phyloP scores from a whole-genome alignment of 495 filamentous ascomycete genomes.

The Sordaria brevicollis region DNA sequence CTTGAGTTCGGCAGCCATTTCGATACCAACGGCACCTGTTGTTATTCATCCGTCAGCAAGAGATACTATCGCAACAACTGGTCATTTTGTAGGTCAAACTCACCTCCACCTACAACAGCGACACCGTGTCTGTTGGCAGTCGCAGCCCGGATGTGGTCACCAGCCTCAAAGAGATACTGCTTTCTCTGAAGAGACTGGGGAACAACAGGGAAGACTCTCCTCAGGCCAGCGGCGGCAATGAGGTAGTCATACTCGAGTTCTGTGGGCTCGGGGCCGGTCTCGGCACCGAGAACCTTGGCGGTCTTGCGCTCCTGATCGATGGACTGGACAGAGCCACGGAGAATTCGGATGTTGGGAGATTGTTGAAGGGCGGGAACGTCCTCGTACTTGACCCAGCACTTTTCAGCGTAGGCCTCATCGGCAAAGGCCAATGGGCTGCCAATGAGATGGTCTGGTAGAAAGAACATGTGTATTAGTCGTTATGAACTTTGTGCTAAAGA shows the following conservation, averaged over 20 bases:
- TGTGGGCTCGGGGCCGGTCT: conserved; percentile 13
- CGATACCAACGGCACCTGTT: conserved; percentile 57
- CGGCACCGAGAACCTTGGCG: conserved; percentile 30
- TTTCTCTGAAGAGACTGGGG: conserved; percentile 44
- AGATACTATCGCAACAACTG: background rate
- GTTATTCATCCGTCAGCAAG: conserved; percentile 1
- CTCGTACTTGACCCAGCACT: conserved; percentile 51
- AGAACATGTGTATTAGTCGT: background rate
- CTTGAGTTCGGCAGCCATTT: conserved; percentile 62
- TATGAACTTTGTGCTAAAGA: background rate
- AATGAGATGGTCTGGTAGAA: conserved; percentile 45
- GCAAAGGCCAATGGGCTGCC: conserved; percentile 54
- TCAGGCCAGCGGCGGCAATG: conserved; percentile 49
- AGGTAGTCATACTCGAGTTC: conserved; percentile 53
- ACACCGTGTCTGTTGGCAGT: conserved; percentile 37
- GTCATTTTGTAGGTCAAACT: background rate
- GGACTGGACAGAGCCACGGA: conserved; percentile 46
- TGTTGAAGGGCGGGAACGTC: conserved; percentile 49
- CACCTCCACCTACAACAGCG: conserved; percentile 47
- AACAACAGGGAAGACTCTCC: conserved; percentile 52
- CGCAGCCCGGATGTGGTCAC: conserved; percentile 30
- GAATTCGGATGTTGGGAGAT: conserved; percentile 35
- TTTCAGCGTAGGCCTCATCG: conserved; percentile 40
- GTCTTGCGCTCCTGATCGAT: conserved; percentile 43
- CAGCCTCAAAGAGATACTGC: conserved; percentile 48